These are phyloP conservation scores for Chiua sp. DNA, from an alignment of 1,284 basidiomycete species.

Conservation along the genomic window DNA sequence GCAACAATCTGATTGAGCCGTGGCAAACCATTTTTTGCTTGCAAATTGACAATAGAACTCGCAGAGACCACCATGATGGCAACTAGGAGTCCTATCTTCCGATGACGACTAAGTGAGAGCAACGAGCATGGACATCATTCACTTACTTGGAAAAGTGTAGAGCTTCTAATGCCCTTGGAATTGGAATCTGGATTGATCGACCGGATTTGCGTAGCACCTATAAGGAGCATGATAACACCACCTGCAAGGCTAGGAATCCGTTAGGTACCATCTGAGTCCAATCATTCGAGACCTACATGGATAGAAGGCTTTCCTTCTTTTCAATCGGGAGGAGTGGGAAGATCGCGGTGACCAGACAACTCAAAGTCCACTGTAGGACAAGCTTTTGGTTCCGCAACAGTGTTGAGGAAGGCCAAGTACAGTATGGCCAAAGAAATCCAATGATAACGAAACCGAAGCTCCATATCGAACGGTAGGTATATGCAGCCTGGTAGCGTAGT, in stretches of 20 bases:
- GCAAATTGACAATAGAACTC: conserved; percentile 64
- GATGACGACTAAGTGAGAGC: neutral
- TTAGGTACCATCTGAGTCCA: conserved; percentile 15
- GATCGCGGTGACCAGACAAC: conserved; percentile 61
- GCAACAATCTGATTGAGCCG: conserved; percentile 63
- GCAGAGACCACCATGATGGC: conserved; percentile 57
- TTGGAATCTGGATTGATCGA: neutral
- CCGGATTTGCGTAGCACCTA: conserved; percentile 25
- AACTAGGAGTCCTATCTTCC: conserved; percentile 48
- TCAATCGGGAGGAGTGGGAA: conserved; percentile 81
- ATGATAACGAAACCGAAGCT: conserved; percentile 69
- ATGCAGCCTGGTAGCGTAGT: conserved; percentile 57
- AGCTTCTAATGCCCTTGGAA: neutral
- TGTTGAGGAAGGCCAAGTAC: conserved; percentile 48
- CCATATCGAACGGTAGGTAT: conserved; percentile 77
- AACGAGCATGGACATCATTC: neutral
- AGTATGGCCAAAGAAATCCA: conserved; percentile 72
- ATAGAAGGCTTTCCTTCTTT: conserved; percentile 67
- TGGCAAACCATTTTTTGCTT: conserved; percentile 73
- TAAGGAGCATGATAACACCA: conserved; percentile 31
- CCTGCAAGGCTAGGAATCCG: conserved; percentile 33
- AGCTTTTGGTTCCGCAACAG: conserved; percentile 37
- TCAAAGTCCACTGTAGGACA: conserved; percentile 52
- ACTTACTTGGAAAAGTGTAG: conserved; percentile 46
- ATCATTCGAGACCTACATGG: conserved; percentile 55